phyloP scores from a whole-genome alignment of 345 rosid genomes.

The Rhodamnia argentea region DNA sequence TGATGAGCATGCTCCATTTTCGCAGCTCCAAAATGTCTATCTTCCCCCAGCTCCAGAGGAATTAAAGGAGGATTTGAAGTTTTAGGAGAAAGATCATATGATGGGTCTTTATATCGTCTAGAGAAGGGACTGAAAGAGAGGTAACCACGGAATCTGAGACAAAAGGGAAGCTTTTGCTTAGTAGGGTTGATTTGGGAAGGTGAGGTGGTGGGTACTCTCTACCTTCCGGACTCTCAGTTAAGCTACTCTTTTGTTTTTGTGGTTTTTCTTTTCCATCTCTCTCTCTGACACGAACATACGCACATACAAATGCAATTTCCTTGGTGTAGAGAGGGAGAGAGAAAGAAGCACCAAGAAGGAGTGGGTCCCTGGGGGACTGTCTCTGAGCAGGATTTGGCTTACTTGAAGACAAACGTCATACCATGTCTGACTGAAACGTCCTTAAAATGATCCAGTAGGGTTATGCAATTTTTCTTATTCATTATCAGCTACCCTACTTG shows the following conservation, averaged over 20 bases:
- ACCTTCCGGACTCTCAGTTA: constrained; percentile 16
- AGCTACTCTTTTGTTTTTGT: constrained; percentile 12
- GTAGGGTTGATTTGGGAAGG: constrained; percentile 13
- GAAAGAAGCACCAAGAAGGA: background rate
- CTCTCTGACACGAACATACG: background rate
- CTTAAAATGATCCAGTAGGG: background rate
- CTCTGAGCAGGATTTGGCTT: background rate
- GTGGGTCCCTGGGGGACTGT: background rate
- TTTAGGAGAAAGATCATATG: background rate
- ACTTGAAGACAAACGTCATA: background rate
- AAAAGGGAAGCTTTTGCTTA: constrained; percentile 3
- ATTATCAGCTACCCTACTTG: background rate
- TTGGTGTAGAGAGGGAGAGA: background rate
- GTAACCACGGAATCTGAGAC: background rate
- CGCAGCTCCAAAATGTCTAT: background rate
- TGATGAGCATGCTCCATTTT: constrained; percentile 30
- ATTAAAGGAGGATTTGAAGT: background rate
- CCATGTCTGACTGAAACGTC: background rate
- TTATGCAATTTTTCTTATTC: background rate
- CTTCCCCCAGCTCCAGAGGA: background rate
- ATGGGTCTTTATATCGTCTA: background rate
- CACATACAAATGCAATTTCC: background rate
- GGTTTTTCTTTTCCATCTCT: background rate
- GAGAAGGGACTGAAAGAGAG: background rate
- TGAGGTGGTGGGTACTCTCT: constrained; percentile 37